A percentile compares a stretch with the other conserved stretches of the same genome.
phyloP scores from a whole-genome alignment of 2,329 filamentous ascomycete genomes.

The Xylariaceae sp. region DNA sequence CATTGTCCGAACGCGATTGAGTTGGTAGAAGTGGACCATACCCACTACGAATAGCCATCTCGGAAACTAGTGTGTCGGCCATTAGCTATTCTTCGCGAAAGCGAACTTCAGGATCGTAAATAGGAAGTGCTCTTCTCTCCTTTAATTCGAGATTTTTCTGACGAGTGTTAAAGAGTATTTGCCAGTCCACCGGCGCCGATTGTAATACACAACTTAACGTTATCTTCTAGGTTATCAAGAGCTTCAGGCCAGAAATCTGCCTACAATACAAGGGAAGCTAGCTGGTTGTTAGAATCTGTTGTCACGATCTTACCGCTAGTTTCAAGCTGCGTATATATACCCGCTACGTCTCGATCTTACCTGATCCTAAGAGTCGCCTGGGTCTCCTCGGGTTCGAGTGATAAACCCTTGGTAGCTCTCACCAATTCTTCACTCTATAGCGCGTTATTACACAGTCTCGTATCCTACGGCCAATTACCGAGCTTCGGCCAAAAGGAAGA shows the following conservation, averaged over 20 bases:
- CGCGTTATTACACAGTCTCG: conserved; percentile 15
- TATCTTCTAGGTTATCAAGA: too few species aligned
- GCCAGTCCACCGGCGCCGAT: background rate
- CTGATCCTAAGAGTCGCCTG: conserved; percentile 17
- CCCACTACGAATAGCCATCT: conserved; percentile 30
- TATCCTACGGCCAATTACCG: conserved; percentile 16
- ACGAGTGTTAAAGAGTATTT: conserved; percentile 1
- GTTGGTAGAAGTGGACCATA: conserved; percentile 38
- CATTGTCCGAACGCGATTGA: conserved; percentile 30
- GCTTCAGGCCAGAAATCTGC: background rate
- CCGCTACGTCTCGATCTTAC: background rate
- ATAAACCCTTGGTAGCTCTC: conserved; percentile 16
- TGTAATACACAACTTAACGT: too few species aligned
- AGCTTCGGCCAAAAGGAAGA: conserved; percentile 17
- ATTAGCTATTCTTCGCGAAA: conserved; percentile 28
- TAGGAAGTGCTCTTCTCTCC: conserved; percentile 23
- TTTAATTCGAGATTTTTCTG: background rate
- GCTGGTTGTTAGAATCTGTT: background rate
- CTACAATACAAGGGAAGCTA: background rate
- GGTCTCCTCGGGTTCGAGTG: conserved; percentile 16
- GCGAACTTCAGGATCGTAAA: conserved; percentile 24
- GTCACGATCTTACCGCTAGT: conserved; percentile 31
- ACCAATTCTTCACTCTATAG: conserved; percentile 9
- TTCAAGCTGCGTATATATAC: background rate
- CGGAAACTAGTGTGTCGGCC: conserved; percentile 28